These are phyloP conservation scores for Fraxinus floribunda DNA, from an alignment of 305 asterid species.

Conservation along the genomic window DNA sequence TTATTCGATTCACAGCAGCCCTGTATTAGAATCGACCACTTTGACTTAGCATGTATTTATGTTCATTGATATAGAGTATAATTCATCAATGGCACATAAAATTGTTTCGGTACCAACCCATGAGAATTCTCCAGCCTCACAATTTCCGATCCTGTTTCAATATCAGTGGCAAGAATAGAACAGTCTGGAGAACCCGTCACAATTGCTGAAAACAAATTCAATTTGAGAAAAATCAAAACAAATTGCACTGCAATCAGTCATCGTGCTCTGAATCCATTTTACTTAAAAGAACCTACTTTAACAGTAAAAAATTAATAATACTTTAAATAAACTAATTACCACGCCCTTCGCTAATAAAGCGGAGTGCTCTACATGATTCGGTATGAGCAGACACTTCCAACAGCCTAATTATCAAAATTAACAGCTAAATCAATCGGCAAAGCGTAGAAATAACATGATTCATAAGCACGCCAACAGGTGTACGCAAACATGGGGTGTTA, in stretches of 20 bases:
- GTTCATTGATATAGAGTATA: not conserved
- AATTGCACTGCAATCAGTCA: not conserved
- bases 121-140: conserved; percentile 72
- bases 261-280: not conserved
- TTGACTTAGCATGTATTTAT: not conserved
- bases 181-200: conserved; percentile 85
- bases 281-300: not conserved
- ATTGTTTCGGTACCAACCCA: conserved; percentile 46
- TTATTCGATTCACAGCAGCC: conserved; percentile 75
- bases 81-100: not conserved
- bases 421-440: conserved; percentile 15
- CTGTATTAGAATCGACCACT: conserved; percentile 36
- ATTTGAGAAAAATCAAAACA: not conserved
- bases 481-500: not conserved
- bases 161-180: conserved; percentile 85
- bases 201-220: conserved; percentile 44
- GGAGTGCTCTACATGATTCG: conserved; percentile 83
- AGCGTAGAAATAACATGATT: not conserved
- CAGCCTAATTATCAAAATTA: conserved; percentile 42
- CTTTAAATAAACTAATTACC: conserved; percentile 39
- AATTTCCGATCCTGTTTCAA: conserved; percentile 75
- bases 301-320: not conserved
- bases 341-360: conserved; percentile 78
- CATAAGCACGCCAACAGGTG: not conserved
- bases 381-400: conserved; percentile 73